These are phyloP conservation scores for Omphalotus olearius DNA, from an alignment of 1,284 basidiomycete genomes.

Conservation along the genomic window DNA sequence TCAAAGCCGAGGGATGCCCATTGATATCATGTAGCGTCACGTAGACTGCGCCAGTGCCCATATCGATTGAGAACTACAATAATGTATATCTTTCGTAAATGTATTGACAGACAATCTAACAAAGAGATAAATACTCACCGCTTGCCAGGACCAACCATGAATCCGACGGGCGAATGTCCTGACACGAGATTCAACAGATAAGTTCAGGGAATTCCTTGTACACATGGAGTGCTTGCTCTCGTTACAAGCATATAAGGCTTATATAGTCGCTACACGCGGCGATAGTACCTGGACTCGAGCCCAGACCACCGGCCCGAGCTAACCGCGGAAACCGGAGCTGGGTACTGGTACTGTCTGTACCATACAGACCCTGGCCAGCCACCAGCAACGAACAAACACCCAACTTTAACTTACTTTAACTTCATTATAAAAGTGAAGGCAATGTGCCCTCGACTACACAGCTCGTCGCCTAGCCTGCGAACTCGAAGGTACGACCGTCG, in stretches of 20 bases:
- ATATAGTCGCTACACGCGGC: neutral
- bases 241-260: neutral
- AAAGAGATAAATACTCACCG: constrained; percentile 25
- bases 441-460: too few species aligned
- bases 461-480: too few species aligned
- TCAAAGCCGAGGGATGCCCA: constrained; percentile 27
- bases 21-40: constrained; percentile 38
- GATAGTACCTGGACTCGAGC: neutral
- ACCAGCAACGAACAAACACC: too few species aligned
- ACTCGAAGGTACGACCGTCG: too few species aligned
- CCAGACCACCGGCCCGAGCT: neutral
- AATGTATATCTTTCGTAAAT: neutral
- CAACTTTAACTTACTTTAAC: too few species aligned
- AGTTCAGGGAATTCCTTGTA: too few species aligned
- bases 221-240: too few species aligned
- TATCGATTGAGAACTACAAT: constrained; percentile 41
- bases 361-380: too few species aligned
- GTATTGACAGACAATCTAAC: neutral
- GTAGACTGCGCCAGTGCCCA: constrained; percentile 47
- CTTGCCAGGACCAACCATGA: constrained; percentile 48
- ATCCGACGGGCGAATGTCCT: constrained; percentile 34
- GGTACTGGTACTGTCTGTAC: too few species aligned
- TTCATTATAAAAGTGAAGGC: too few species aligned
- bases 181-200: constrained; percentile 13
- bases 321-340: neutral